Evolutionary conservation across 2,329 filamentous ascomycete genomes (phyloP).

Genomic region (Colletotrichum musicola): DNA sequence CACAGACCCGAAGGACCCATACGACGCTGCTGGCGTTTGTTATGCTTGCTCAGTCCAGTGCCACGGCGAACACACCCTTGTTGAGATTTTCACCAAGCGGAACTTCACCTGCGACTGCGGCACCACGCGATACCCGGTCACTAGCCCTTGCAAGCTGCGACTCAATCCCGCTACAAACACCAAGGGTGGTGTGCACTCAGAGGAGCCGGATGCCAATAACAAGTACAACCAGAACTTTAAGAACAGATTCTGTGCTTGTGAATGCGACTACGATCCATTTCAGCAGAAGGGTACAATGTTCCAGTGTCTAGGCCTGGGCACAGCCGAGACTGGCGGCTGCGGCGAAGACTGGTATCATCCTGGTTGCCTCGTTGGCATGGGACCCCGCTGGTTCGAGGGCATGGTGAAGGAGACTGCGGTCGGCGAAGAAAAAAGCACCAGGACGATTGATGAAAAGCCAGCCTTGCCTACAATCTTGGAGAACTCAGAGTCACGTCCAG

Average conservation of each 20-base stretch:
- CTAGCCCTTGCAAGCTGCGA: constrained; percentile 81
- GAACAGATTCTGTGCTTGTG: constrained; percentile 92
- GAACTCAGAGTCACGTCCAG: constrained; percentile 53
- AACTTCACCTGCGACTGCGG: constrained; percentile 98
- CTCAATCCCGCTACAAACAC: constrained; percentile 78
- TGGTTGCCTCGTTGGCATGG: constrained; percentile 87
- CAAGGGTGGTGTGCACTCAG: constrained; percentile 82
- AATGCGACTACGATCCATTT: constrained; percentile 87
- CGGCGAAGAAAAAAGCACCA: background rate
- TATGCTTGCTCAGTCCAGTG: constrained; percentile 98
- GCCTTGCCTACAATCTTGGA: constrained; percentile 64
- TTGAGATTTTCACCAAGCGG: constrained; percentile 95
- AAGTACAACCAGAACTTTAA: constrained; percentile 96
- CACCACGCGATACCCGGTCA: constrained; percentile 80
- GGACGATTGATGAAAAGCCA: constrained; percentile 38
- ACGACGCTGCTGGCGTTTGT: constrained; percentile 85
- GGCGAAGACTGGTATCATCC: constrained; percentile 99
- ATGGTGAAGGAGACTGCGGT: constrained; percentile 54
- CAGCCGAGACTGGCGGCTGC: constrained; percentile 84
- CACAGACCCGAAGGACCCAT: constrained; percentile 69
- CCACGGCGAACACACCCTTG: constrained; percentile 93
- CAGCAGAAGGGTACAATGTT: constrained; percentile 98
- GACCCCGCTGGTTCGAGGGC: constrained; percentile 77
- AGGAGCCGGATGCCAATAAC: constrained; percentile 79
- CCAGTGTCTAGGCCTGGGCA: constrained; percentile 90